These are phyloP conservation scores for Melastoma malabathricum DNA, from an alignment of 345 rosid species.

Conservation along the genomic window DNA sequence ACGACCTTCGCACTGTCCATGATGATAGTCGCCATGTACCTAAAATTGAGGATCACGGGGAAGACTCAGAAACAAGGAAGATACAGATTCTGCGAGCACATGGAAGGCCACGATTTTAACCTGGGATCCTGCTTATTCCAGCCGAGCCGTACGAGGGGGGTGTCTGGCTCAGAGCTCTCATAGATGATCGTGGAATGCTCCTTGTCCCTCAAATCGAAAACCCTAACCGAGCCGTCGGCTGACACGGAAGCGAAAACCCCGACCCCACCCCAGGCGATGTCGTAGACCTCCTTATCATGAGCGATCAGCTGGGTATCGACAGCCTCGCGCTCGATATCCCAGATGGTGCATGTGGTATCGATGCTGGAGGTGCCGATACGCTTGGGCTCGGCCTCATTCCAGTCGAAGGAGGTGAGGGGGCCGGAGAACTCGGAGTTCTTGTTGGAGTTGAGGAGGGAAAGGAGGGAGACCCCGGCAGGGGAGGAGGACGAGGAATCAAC, in stretches of 20 bases:
- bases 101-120: background rate
- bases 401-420: conserved; percentile 86
- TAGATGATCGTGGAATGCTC: conserved; percentile 89
- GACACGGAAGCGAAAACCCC: conserved; percentile 91
- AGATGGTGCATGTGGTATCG: conserved; percentile 88
- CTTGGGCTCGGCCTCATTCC: conserved; percentile 92
- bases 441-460: conserved; percentile 65
- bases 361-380: conserved; percentile 87
- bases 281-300: conserved; percentile 93
- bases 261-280: conserved; percentile 96
- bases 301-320: conserved; percentile 96
- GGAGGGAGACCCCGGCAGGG: conserved; percentile 49
- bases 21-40: conserved; percentile 86
- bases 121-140: conserved; percentile 99
- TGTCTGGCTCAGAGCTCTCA: conserved; percentile 87
- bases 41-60: background rate
- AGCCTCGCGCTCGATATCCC: conserved; percentile 84
- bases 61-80: too few relatives aligned
- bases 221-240: conserved; percentile 85
- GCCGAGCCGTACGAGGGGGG: conserved; percentile 78
- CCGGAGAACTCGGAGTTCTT: conserved; percentile 83
- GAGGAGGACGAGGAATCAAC: conserved; percentile 9
- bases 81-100: too few relatives aligned
- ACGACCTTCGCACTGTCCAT: conserved; percentile 95
- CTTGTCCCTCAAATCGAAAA: conserved; percentile 77